Base-by-base conservation (phyloP, 768 basidiomycete genomes). In the Podaxis rugospora region DNA sequence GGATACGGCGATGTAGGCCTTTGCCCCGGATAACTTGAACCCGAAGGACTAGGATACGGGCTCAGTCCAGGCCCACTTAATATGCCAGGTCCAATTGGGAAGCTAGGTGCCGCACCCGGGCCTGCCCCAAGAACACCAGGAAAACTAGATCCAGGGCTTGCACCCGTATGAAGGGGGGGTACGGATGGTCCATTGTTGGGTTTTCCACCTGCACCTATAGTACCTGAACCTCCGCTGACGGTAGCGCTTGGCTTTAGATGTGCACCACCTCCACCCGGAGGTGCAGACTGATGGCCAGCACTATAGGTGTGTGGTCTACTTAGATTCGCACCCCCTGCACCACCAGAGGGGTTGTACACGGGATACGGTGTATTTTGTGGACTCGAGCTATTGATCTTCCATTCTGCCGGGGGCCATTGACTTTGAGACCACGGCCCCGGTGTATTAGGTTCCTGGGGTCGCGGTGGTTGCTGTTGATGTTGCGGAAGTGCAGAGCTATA, bases 341-440 rank as follows among this genome's bases (percentile, higher is more conserved):
- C 7, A 40, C 59, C 51, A 56, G 54, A 27, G 44, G 57, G 18
- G 46, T 40, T 59, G 52, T 69, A 67, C 10, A 64, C 61, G 23
- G 65, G 59, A 53, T 68, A 63, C 2, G 65, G 35, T 14, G 59
- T 51, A 40, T 52, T 32, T 14, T 63, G 39, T 39, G 60, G 55
- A 59, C 61, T 51, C 62, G 69, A 59, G 47, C 66, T 51, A 53
- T 63, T 61, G 3, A 70, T 55, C 18, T 72, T 68, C 80, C 79
- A 80, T 53, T 79, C 78, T 21, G 75, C 66, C 61, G 79, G 79
- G 27, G 80, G 78, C 80, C 79, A 80, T 55, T 74, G 74, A 10
- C 58, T 57, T 55, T 72, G 75, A 14, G 70, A 62, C 71, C 66
- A 70, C 27, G 54, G 55, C n/a, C 62, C 64, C 21, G 68, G 57